Evolutionary conservation across 768 basidiomycete species (phyloP), one percentile per base, ranked within the genome.

Genomic region (Termitomyces bulborhizus): DNA sequence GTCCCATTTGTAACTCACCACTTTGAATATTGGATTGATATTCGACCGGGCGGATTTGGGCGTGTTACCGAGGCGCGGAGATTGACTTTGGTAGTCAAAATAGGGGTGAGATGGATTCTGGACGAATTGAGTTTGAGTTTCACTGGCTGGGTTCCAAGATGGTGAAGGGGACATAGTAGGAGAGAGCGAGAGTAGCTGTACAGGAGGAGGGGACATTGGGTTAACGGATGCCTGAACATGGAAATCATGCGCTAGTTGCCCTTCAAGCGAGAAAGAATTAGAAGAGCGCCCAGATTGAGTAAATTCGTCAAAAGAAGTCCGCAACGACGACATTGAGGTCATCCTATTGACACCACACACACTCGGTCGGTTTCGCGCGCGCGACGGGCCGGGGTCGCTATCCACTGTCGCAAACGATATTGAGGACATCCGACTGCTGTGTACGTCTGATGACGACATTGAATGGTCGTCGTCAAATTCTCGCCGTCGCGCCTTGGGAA

Each of bases 391-490:
- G 47, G 91, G 90, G 65, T 93, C 91, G 60, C 88, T 90, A 65
- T 92, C 90, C 51, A 90, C 88, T 4, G 91, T 89, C 26, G 85
- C 82, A 64, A 89, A 88, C 18, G 90, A 93, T 62, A 89, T 82
- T 34, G 83, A 80, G 6, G 90, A 92, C 76, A 87, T 80, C 53
- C 83, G 83, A 41, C 85, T 73, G 66, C 84, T 88, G 60, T 87
- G 87, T 31, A 93, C 76, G 61, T 93, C 93, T 46, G 89, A 91
- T 29, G 88, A 91, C 52, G 90, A 92, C 81, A 92, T 88, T 31
- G 93, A 94, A 65, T 89, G 90, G 63, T 93, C 92, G 65, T 93
- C 93, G 70, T 95, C 93, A 61, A 80, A 87, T 63, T 93, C 90
- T 66, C 89, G 75, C 66, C 88, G 81, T 59, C 92, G 81, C 58